Percentiles rank a stretch among this genome's conserved stretches.
These are phyloP conservation scores for Hypoxylon subgilvum DNA, from an alignment of 495 filamentous ascomycete species.

Conservation along the genomic window DNA sequence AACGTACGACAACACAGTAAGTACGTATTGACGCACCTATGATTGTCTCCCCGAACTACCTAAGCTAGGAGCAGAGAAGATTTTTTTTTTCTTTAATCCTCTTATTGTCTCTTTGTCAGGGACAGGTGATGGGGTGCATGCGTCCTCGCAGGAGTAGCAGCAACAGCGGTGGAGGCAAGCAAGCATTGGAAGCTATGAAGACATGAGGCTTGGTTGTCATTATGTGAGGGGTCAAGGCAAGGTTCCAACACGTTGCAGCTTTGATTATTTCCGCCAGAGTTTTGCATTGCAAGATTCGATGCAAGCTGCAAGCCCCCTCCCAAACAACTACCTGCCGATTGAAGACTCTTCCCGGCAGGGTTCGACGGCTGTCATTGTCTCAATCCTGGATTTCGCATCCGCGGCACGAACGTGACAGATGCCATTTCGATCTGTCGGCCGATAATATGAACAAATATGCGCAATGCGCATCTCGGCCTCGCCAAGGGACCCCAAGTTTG, in stretches of 20 bases:
- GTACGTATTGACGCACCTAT: neutral
- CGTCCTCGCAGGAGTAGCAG: constrained; percentile 7
- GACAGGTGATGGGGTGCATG: constrained; percentile 29
- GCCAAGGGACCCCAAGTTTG: constrained; percentile 27
- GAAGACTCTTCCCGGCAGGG: constrained; percentile 36
- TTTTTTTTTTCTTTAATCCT: no score
- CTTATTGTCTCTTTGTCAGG: constrained; percentile 6
- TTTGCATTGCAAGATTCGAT: constrained; percentile 36
- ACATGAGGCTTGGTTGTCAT: constrained; percentile 35
- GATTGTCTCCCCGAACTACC: neutral
- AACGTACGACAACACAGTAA: constrained; percentile 23
- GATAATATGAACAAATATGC: constrained; percentile 22
- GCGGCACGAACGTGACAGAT: constrained; percentile 17
- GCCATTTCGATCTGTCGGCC: constrained; percentile 19
- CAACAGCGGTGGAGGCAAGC: constrained; percentile 16
- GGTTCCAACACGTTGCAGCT: constrained; percentile 23
- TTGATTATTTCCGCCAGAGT: constrained; percentile 31
- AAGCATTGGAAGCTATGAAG: constrained; percentile 31
- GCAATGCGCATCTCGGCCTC: constrained; percentile 23
- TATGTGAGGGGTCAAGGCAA: constrained; percentile 27
- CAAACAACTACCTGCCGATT: constrained; percentile 37
- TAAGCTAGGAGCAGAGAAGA: neutral
- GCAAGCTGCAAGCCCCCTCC: constrained; percentile 28
- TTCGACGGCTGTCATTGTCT: constrained; percentile 18
- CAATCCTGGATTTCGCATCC: constrained; percentile 29